Base-by-base conservation (phyloP, 108 stramenopile species). In the Nitzschia palea region DNA sequence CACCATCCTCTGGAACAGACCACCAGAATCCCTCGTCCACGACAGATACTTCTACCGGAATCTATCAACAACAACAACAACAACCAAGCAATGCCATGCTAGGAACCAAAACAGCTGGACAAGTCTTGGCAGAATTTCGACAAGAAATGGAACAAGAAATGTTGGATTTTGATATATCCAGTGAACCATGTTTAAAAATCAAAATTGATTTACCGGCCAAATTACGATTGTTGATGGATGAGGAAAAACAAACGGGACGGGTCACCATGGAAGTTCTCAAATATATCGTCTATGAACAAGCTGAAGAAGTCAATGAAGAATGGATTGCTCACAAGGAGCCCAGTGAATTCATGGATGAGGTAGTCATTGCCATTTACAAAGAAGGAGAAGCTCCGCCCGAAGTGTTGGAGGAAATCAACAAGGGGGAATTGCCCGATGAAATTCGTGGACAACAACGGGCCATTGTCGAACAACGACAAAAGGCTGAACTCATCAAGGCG, bases 271-370 rank as follows among this genome's bases (percentile, higher is more conserved):
- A 90, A 64, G 82, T 89, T 2, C 62, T 94, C 26, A 86, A 89
- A 70, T 94, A 87, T 59, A 81, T 89, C 33, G 89, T 94, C 2
- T 89, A 89, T 50, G 93, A 94, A 73, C 82, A 82, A 48, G 93
- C 88, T 23, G 93, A 94, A 74, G 93, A 94, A 74, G 62, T 89
- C 28, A 88, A 88, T 36, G 93, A 90, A 61, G 76, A 83, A 70
- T 94, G 93, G 93, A 74, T 90, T 53, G 88, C 93, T 0, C 78
- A 88, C 54, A 90, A 86, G 65, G 89, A 94, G 55, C 89, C 86
- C 3, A 60, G 71, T 2, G 93, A 86, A 60, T 94, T 94, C 50
- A 84, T 89, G 71, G 93, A 94, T 65, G 93, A 94, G 69, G 70
- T 73, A 26, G 64, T 68, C 12, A 84, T 94, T 55, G 57, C 76